phyloP scores from a whole-genome alignment of 2,329 filamentous ascomycete genomes.

The Emergomyces africanus region DNA sequence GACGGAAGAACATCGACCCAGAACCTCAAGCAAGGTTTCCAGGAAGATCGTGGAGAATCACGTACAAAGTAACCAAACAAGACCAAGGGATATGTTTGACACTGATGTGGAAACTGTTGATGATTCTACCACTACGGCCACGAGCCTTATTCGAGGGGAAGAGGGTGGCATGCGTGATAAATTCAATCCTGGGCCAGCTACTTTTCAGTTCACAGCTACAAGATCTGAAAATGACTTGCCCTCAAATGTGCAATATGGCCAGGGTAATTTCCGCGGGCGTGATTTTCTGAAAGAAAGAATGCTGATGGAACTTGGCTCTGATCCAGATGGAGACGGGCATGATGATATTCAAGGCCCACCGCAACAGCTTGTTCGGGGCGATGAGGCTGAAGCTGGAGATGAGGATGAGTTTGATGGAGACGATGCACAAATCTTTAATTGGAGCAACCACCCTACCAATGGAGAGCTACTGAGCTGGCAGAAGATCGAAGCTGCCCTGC shows the following conservation, averaged over 20 bases:
- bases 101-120: conserved; percentile 33
- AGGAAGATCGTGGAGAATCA: neutral
- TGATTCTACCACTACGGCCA: conserved; percentile 29
- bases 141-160: conserved; percentile 25
- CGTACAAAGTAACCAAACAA: neutral
- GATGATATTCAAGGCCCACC: conserved; percentile 16
- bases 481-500: conserved; percentile 24
- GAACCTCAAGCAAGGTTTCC: neutral
- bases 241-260: neutral
- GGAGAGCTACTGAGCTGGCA: conserved; percentile 24
- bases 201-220: conserved; percentile 1
- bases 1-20: no score
- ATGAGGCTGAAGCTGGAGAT: conserved; percentile 15
- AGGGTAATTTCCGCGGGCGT: conserved; percentile 3
- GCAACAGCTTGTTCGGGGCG: conserved; percentile 17
- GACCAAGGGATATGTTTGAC: conserved; percentile 26
- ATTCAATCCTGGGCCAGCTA: conserved; percentile 7
- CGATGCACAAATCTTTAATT: conserved; percentile 14
- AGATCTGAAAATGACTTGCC: neutral
- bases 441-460: conserved; percentile 10
- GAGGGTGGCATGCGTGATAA: conserved; percentile 13
- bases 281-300: conserved; percentile 20
- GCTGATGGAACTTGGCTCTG: conserved; percentile 25
- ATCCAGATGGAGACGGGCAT: conserved; percentile 22
- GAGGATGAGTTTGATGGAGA: conserved; percentile 13